These are phyloP conservation scores for Fusarium sp. DNA, from an alignment of 2,329 filamentous ascomycete genomes.

Conservation along the genomic window DNA sequence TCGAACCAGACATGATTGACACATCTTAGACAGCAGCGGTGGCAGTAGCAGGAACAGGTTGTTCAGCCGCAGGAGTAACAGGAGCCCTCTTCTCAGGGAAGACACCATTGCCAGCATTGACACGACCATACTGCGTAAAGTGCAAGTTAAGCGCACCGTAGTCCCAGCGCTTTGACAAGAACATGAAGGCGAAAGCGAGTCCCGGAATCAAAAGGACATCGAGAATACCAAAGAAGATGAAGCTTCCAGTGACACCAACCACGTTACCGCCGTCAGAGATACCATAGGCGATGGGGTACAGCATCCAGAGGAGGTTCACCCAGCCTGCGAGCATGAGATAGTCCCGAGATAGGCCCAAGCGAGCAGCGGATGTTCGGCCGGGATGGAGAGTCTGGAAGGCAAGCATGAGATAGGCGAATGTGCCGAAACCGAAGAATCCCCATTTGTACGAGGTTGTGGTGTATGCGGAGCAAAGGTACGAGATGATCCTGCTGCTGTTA, in stretches of 20 bases:
- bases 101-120: constrained; percentile 49
- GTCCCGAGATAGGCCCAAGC: constrained; percentile 54
- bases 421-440: constrained; percentile 65
- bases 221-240: constrained; percentile 58
- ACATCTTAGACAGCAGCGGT: constrained; percentile 19
- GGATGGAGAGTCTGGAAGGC: constrained; percentile 53
- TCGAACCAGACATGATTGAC: background rate
- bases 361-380: constrained; percentile 49
- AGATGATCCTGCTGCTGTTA: constrained; percentile 47
- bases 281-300: constrained; percentile 61
- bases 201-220: constrained; percentile 58
- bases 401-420: constrained; percentile 55
- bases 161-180: constrained; percentile 59
- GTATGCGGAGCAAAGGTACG: constrained; percentile 59
- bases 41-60: constrained; percentile 6
- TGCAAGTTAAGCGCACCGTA: constrained; percentile 59
- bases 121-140: constrained; percentile 64
- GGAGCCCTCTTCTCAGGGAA: constrained; percentile 56
- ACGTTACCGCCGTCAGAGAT: constrained; percentile 30
- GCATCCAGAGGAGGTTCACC: constrained; percentile 60
- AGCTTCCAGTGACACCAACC: constrained; percentile 25
- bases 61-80: constrained; percentile 8
- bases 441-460: constrained; percentile 62
- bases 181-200: constrained; percentile 52
- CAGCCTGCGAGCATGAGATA: constrained; percentile 56